Base-by-base conservation (phyloP, 2,329 filamentous ascomycete genomes). In the Dryadomyces sulphureus region DNA sequence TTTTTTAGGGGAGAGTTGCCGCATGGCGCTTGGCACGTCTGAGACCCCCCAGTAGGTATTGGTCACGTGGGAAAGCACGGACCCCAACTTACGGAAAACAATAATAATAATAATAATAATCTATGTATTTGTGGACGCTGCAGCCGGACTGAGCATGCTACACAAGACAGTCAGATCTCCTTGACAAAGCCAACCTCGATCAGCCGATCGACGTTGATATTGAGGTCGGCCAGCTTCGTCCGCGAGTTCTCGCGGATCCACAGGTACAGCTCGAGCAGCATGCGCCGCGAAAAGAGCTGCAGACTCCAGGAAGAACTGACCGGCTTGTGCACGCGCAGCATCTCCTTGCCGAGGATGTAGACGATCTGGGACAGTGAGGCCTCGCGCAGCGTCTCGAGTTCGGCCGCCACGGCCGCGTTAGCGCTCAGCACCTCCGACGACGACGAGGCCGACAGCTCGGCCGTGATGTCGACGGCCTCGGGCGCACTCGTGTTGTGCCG, bases 141-240 rank as follows among this genome's bases (percentile, higher is more conserved):
- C n/a, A n/a, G n/a, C n/a, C n/a, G n/a, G n/a, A n/a, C n/a, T n/a
- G n/a, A n/a, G n/a, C n/a, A n/a, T n/a, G n/a, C n/a, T n/a, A n/a
- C n/a, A n/a, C n/a, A n/a, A n/a, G n/a, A n/a, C n/a, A n/a, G 16
- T 51, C 45, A 79, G 45, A 82, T 75, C 50, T 81, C 75, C 60
- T 81, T 81, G 1, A 82, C 69, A 56, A 82, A 84, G 0, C 80
- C 80, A 17, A 84, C 77, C 61, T 83, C 80, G 17, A 84, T 72
- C 41, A 83, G 57, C 42, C 70, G 68, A 49, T 82, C 77, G 49
- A 73, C 69, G 0, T 72, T 68, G 38, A 81, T 61, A 42, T 71
- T 62, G 48, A 83, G 59, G 53, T 78, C 77, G 14, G 77, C 75
- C 60, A 83, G 73, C 64, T 83, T 84, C 2, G 73, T 70, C 44